Evolutionary conservation across 2,329 filamentous ascomycete genomes (phyloP).

Genomic region (Fusarium sacchari): DNA sequence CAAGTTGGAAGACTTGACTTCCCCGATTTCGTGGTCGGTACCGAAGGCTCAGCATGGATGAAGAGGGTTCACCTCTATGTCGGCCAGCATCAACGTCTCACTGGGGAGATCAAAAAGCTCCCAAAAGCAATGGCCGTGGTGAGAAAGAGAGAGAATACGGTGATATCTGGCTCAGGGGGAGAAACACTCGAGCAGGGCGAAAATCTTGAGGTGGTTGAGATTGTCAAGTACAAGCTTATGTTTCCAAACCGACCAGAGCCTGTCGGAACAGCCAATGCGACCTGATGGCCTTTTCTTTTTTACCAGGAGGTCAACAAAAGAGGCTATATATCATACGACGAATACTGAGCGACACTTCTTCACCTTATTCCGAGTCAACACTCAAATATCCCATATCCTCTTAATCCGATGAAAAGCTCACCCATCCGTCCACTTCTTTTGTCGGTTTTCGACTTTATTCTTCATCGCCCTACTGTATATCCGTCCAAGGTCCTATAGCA

Average conservation of each 20-base stretch:
- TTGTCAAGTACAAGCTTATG: conserved; percentile 86
- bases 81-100: conserved; percentile 87
- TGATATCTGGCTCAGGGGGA: conserved; percentile 58
- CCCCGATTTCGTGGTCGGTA: conserved; percentile 70
- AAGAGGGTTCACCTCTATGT: conserved; percentile 89
- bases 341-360: background rate
- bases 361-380: background rate
- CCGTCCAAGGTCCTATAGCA: background rate
- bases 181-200: conserved; percentile 48
- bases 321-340: background rate
- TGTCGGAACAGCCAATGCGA: conserved; percentile 63
- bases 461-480: background rate
- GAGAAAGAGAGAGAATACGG: conserved; percentile 60
- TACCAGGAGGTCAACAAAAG: background rate
- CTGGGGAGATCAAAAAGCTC: conserved; percentile 90
- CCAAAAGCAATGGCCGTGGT: conserved; percentile 83
- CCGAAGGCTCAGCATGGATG: conserved; percentile 78
- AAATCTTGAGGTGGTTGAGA: conserved; percentile 84
- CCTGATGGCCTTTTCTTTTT: conserved; percentile 21
- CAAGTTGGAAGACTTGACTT: conserved; percentile 79
- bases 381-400: background rate
- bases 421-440: background rate
- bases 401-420: background rate
- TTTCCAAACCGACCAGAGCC: conserved; percentile 89
- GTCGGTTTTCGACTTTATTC: background rate